Base-by-base conservation (phyloP, 2,329 filamentous ascomycete genomes). In the Venturia asperata region DNA sequence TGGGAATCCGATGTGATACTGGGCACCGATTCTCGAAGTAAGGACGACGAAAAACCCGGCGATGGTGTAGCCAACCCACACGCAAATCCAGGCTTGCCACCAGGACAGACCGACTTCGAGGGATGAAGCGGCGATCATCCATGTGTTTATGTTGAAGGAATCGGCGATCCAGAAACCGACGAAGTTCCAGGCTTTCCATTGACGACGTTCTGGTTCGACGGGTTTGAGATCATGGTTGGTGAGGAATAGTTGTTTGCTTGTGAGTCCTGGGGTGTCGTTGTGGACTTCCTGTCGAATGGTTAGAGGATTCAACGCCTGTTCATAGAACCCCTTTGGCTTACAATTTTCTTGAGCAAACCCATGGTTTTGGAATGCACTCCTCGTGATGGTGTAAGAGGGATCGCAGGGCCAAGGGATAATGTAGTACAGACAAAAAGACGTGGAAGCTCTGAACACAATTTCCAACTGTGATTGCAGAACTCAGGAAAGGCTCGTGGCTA, bases 131-230 rank as follows among this genome's bases (percentile, higher is more conserved):
- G 72, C 66, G 45, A 76, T 73, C 71, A 75, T 70, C 73, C 73
- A 75, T 39, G 74, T 75, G 41, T 72, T 73, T 1, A 75, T 72
- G 27, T 73, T 73, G 72, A 72, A 76, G 15, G 72, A 73, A 69
- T 76, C 74, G n/a, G 74, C 73, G 71, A 75, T 75, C 74, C 74
- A 76, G 68, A 75, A 76, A 56, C 86, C 89, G 49, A 96, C 88
- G 73, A 92, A 96, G 76, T 96, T 96, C 85, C 89, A 91, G 39
- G 88, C 79, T 21, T 87, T 86, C 92, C 92, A 97, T 83, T 90
- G 85, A 64, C 92, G 86, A 66, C 91, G 85, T 68, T 85, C 85
- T 19, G 86, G 86, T 73, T 95, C 91, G 63, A 97, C 91, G 71
- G 86, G 75, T 66, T 91, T 92, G 68, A 94, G 81, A 76, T 94